Conservation (phyloP, 768 basidiomycete species). For the Tubosaeta sp. region DNA sequence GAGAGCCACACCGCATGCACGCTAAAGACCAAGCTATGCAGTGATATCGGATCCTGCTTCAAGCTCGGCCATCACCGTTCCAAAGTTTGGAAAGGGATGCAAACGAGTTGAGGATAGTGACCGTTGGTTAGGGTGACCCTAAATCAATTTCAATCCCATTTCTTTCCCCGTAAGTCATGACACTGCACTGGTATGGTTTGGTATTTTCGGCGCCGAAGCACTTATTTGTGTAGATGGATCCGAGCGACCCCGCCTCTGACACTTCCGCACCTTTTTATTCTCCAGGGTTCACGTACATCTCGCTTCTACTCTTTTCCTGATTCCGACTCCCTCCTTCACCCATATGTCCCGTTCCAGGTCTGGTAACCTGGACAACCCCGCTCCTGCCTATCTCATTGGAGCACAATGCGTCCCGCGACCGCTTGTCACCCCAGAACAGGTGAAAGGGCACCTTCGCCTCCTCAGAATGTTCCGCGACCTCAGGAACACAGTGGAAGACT, state of each 20-base stretch:
- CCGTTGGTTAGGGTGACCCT: background rate
- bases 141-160: background rate
- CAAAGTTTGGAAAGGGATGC: background rate
- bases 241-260: constrained; percentile 8
- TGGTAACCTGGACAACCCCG: background rate
- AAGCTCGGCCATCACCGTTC: background rate
- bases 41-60: background rate
- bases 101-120: background rate
- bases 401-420: constrained; percentile 15
- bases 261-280: background rate
- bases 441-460: constrained; percentile 34
- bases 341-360: constrained; percentile 3
- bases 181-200: constrained; percentile 5
- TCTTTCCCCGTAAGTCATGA: background rate
- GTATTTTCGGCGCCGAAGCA: background rate
- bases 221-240: background rate
- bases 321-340: background rate
- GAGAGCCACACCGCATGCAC: constrained; percentile 6
- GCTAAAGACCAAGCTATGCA: background rate
- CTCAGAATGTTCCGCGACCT: constrained; percentile 32
- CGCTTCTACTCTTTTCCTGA: background rate
- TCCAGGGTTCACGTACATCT: background rate
- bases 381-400: constrained; percentile 19
- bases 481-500: constrained; percentile 25
- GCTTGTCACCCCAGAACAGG: constrained; percentile 30